Conservation (phyloP, 2,329 filamentous ascomycete species). For the Colletotrichum spinosum region DNA sequence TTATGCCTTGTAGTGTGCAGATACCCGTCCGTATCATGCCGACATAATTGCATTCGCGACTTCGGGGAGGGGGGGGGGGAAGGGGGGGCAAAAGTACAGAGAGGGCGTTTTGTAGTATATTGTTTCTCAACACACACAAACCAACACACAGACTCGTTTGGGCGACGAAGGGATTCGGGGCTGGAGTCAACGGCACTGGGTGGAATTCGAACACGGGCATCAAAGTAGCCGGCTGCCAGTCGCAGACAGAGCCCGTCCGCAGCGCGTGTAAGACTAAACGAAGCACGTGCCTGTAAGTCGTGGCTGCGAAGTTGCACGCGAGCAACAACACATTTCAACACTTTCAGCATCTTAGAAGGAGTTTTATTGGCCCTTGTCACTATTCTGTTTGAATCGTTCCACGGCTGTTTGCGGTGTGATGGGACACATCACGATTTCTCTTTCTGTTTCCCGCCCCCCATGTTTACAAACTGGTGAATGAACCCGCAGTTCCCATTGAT, state of each 20-base stretch:
- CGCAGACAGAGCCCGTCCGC: too few relatives aligned
- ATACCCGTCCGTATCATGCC: slow-evolving; percentile 34
- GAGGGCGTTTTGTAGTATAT: slow-evolving; percentile 32
- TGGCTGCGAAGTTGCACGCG: background rate
- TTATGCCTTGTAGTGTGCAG: slow-evolving; percentile 27
- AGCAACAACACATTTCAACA: background rate
- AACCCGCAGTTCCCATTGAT: slow-evolving; percentile 3
- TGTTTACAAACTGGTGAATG: slow-evolving; percentile 11
- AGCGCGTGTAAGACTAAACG: slow-evolving; percentile 22
- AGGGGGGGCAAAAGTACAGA: slow-evolving; percentile 2
- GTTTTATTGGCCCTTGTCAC: background rate
- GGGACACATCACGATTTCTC: background rate
- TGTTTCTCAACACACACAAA: slow-evolving; percentile 17
- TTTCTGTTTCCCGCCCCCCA: slow-evolving; percentile 1
- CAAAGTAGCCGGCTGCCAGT: too few relatives aligned
- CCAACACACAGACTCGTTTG: slow-evolving; percentile 9
- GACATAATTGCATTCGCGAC: slow-evolving; percentile 28
- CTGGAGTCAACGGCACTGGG: slow-evolving; percentile 13
- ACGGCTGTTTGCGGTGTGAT: background rate
- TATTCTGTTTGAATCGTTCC: background rate
- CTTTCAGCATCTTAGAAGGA: slow-evolving; percentile 13
- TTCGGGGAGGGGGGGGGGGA: background rate
- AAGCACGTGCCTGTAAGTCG: background rate
- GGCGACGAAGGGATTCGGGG: slow-evolving; percentile 15
- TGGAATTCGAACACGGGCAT: too few relatives aligned